These are phyloP conservation scores for Radiomyces spectabilis DNA, from an alignment of 192 early-diverging fungal species.

Conservation along the genomic window DNA sequence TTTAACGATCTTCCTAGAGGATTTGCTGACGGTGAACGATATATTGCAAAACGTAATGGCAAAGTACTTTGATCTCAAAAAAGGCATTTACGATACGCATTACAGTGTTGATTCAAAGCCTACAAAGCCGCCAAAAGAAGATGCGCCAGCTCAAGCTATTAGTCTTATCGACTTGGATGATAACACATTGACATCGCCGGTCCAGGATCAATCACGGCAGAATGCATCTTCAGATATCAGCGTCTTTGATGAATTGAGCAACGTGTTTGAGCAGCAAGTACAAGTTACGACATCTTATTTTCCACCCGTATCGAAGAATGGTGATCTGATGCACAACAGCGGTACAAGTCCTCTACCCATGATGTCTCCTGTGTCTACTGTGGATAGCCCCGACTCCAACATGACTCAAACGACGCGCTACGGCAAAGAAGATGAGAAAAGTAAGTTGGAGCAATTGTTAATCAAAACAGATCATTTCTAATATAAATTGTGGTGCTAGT, in stretches of 20 bases:
- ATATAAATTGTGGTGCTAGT: background rate
- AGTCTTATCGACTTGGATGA: slow-evolving; percentile 39
- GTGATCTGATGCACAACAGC: background rate
- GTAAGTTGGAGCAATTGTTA: background rate
- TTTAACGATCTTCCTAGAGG: slow-evolving; percentile 32
- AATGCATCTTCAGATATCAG: no score
- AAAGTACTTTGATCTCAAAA: slow-evolving; percentile 52
- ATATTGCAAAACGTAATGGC: slow-evolving; percentile 68
- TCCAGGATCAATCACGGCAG: background rate
- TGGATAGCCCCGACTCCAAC: background rate
- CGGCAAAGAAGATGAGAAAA: background rate
- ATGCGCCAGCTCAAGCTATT: slow-evolving; percentile 25
- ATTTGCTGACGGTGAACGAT: slow-evolving; percentile 61
- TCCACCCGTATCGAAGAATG: background rate
- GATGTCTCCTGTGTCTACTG: background rate
- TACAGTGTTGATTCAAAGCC: slow-evolving; percentile 8
- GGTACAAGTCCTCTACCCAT: background rate
- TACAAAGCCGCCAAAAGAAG: background rate
- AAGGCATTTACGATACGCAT: slow-evolving; percentile 33
- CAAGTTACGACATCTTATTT: background rate
- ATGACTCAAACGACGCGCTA: background rate
- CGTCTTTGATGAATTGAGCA: slow-evolving; percentile 1
- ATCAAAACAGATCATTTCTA: background rate
- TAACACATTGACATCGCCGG: background rate
- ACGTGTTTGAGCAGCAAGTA: slow-evolving; percentile 8